Conservation (phyloP, 2,329 filamentous ascomycete genomes). For the Monilinia vaccinii-corymbosi region DNA sequence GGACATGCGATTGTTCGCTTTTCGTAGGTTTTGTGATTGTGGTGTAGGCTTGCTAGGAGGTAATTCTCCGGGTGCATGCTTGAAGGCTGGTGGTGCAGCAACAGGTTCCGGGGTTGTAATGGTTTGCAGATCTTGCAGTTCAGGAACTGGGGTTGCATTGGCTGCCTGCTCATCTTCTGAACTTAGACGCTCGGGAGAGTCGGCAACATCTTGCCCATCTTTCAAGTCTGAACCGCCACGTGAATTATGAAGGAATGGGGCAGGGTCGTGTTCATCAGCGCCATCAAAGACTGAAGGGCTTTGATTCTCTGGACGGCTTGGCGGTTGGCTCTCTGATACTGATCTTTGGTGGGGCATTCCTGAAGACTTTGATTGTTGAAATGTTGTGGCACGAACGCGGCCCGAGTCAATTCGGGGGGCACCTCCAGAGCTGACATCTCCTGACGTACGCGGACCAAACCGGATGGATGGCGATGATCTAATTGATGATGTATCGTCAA, state of each 20-base stretch:
- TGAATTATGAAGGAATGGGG: constrained; percentile 23
- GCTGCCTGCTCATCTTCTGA: constrained; percentile 46
- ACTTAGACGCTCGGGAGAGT: constrained; percentile 44
- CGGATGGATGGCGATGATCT: constrained; percentile 42
- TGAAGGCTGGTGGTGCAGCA: constrained; percentile 67
- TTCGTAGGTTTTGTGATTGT: constrained; percentile 67
- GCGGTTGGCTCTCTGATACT: constrained; percentile 27
- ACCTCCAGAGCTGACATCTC: constrained; percentile 9
- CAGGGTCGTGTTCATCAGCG: constrained; percentile 19
- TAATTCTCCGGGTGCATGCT: constrained; percentile 61
- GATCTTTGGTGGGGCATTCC: constrained; percentile 22
- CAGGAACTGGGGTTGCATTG: constrained; percentile 36
- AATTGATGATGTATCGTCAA: constrained; percentile 43
- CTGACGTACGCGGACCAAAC: constrained; percentile 21
- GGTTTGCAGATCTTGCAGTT: constrained; percentile 48
- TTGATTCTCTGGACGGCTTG: constrained; percentile 21
- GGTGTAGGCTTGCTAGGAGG: constrained; percentile 63
- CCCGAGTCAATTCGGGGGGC: constrained; percentile 41
- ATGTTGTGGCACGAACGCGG: constrained; percentile 33
- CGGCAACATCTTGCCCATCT: constrained; percentile 37
- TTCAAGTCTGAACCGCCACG: constrained; percentile 29
- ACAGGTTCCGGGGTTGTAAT: constrained; percentile 62
- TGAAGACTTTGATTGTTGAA: constrained; percentile 13
- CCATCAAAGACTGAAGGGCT: constrained; percentile 21
- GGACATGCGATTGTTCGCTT: constrained; percentile 78